phyloP scores from a whole-genome alignment of 73 alveolate species.

The Paramecium sexaurelia region DNA sequence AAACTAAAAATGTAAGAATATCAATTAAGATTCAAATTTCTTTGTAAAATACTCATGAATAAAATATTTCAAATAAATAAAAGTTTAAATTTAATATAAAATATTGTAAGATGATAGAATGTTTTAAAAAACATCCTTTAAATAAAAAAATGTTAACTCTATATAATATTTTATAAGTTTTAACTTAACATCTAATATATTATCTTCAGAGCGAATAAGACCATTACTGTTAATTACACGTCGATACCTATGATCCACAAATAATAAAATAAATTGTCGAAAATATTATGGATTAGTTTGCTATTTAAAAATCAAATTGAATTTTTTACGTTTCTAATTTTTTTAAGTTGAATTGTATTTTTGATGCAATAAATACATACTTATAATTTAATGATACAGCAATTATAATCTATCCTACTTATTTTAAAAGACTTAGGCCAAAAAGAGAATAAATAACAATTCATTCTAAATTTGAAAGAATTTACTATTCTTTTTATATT shows the following conservation, averaged over 20 bases:
- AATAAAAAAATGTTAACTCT: not conserved
- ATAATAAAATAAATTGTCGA: not conserved
- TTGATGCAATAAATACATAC: no score
- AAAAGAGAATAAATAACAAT: no score
- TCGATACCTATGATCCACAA: no score
- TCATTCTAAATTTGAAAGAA: no score
- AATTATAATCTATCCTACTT: no score
- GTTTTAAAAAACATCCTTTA: not conserved
- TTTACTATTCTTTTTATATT: no score
- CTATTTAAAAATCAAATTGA: no score
- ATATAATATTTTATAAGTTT: not conserved
- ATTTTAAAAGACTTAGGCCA: no score
- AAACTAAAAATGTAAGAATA: not conserved
- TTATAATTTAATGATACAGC: no score
- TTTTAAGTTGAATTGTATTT: no score
- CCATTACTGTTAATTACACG: conserved; percentile 27
- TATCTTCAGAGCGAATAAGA: conserved; percentile 29
- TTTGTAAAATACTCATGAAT: not conserved
- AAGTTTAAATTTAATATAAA: not conserved
- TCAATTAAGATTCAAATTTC: not conserved
- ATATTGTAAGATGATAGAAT: not conserved
- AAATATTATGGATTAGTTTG: not conserved
- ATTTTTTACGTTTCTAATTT: no score
- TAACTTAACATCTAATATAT: not conserved
- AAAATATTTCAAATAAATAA: not conserved